Percentiles rank a stretch among this genome's conserved stretches.
These are phyloP conservation scores for Apiospora hydei DNA, from an alignment of 2,329 filamentous ascomycete genomes.

Conservation along the genomic window DNA sequence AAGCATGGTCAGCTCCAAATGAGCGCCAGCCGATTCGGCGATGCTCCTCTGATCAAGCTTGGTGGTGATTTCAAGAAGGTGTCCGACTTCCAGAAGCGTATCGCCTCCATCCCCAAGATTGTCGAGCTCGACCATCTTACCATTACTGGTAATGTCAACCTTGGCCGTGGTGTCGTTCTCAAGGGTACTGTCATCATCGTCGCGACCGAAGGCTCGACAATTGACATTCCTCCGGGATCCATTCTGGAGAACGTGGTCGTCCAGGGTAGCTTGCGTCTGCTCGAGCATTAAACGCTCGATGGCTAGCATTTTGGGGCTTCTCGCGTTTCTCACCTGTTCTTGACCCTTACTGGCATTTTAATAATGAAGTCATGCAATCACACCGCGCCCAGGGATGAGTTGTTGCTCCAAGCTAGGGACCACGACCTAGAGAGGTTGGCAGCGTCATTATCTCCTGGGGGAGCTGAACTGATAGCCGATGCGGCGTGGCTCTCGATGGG, in stretches of 20 bases:
- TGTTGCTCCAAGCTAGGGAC: not conserved
- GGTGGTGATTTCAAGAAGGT: slow-evolving; percentile 99
- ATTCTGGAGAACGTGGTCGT: slow-evolving; percentile 99
- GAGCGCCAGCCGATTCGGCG: slow-evolving; percentile 94
- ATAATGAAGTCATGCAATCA: slow-evolving; percentile 13
- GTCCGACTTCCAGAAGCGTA: slow-evolving; percentile 91
- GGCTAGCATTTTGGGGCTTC: slow-evolving; percentile 9
- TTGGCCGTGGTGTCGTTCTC: slow-evolving; percentile 91
- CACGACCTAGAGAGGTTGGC: not conserved
- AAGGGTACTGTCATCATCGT: slow-evolving; percentile 99
- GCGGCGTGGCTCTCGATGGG: not conserved
- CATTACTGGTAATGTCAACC: slow-evolving; percentile 96
- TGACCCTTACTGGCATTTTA: slow-evolving; percentile 10
- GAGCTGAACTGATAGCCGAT: not conserved
- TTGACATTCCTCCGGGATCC: slow-evolving; percentile 95
- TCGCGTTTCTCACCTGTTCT: slow-evolving; percentile 15
- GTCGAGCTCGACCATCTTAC: slow-evolving; percentile 94
- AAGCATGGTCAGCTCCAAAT: slow-evolving; percentile 99
- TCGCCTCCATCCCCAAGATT: slow-evolving; percentile 87
- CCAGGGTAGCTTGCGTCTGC: slow-evolving; percentile 86
- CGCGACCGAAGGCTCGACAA: slow-evolving; percentile 95
- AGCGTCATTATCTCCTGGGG: not conserved
- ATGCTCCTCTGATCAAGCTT: slow-evolving; percentile 97
- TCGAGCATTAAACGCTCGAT: slow-evolving; percentile 63
- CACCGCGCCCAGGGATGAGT: slow-evolving; percentile 8